Evolutionary conservation across 2,329 filamentous ascomycete species (phyloP), one percentile per base, ranked within the genome.

Genomic region (Fusarium citri): DNA sequence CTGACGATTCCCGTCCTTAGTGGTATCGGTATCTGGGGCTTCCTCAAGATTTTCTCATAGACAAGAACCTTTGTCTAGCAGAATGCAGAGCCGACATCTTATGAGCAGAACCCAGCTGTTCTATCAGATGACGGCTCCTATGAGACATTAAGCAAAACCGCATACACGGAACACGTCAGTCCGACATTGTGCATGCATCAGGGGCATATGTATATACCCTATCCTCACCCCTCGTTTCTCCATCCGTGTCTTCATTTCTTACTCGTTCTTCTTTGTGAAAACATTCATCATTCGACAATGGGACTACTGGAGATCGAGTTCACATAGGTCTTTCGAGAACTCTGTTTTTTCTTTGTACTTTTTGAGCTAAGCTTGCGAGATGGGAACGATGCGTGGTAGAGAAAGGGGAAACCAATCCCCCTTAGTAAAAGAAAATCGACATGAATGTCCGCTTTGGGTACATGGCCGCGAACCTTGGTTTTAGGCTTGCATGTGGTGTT

Each of bases 1-100:
- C 84, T 99, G 74, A 98, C 95, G 51, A 99, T 99, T 79, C 96
- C 96, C 4, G 89, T 97, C 26, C 85, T 99, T 51, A 97, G 94
- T 77, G 94, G 94, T 25, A 81, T 94, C 47, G 94, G 94, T 9
- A 89, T 99, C 66, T 97, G 93, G 91, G 92, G 91, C 0, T 98
- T 99, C 79, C 85, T 98, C 74, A 97, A 92, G 82, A 80, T 94
- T 50, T 98, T 98, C 85, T 91, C 91, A 55, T 89, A 83, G 78
- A 72, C 26, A 18, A 18, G 16, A 8, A 23, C 56, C n/a, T 25
- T 28, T 34, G 5, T 34, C 22, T 54, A 46, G 34, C 45, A 50
- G 31, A 47, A 28, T 37, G 25, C 18, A 26, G 49, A 16, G 28
- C 20, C 43, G 14, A n/a, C 20, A 49, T 62, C 26, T 54, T 59